Percentiles rank a stretch among this genome's conserved stretches.
These are phyloP conservation scores for Trichoderma simmonsii DNA, from an alignment of 2,329 filamentous ascomycete genomes.

Conservation along the genomic window DNA sequence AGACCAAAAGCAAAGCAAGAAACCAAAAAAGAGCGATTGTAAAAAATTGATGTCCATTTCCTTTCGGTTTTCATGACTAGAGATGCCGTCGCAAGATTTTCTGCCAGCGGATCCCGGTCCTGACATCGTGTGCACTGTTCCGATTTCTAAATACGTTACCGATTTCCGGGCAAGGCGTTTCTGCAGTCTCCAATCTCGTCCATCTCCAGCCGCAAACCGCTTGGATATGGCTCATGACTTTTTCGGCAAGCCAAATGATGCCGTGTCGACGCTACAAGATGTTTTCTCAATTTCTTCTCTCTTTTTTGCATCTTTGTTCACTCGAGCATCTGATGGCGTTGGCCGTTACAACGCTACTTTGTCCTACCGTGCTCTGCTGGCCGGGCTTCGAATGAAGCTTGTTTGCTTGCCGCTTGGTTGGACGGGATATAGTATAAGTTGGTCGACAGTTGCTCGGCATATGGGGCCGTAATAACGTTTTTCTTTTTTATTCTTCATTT, in stretches of 20 bases:
- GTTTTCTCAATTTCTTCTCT: neutral
- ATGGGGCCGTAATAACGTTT: neutral
- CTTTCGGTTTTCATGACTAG: constrained; percentile 35
- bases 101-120: constrained; percentile 24
- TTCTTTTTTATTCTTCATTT: neutral
- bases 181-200: constrained; percentile 1
- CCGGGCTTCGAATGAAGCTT: neutral
- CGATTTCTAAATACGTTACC: constrained; percentile 3
- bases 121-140: constrained; percentile 17
- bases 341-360: neutral
- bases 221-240: constrained; percentile 19
- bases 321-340: neutral
- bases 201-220: constrained; percentile 9
- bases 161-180: neutral
- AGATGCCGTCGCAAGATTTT: constrained; percentile 32
- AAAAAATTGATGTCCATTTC: constrained; percentile 35
- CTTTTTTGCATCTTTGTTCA: neutral
- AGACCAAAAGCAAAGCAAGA: neutral
- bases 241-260: neutral
- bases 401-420: neutral
- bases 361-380: neutral
- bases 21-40: constrained; percentile 29
- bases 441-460: neutral
- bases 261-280: neutral
- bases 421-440: neutral